phyloP scores from a whole-genome alignment of 2,329 filamentous ascomycete species.

The Aspergillus transmontanensis region DNA sequence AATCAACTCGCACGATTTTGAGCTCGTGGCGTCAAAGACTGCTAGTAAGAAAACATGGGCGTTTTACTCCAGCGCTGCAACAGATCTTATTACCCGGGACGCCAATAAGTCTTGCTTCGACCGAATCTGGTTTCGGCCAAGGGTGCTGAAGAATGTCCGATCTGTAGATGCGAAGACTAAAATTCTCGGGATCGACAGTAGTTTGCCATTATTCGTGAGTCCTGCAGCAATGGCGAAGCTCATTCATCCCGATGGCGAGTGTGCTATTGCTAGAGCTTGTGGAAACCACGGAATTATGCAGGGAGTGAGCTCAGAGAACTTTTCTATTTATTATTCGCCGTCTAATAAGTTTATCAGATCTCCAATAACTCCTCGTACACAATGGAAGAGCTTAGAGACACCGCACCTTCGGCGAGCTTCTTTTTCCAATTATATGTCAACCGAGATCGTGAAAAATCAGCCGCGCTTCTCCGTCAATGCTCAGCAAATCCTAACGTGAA shows the following conservation, averaged over 20 bases:
- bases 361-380: slow-evolving; percentile 65
- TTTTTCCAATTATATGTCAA: slow-evolving; percentile 62
- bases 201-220: slow-evolving; percentile 63
- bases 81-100: slow-evolving; percentile 60
- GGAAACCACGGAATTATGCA: slow-evolving; percentile 57
- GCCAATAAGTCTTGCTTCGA: slow-evolving; percentile 59
- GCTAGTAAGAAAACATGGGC: slow-evolving; percentile 68
- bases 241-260: slow-evolving; percentile 67
- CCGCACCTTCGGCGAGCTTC: slow-evolving; percentile 46
- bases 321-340: neutral
- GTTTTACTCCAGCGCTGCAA: slow-evolving; percentile 68
- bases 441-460: slow-evolving; percentile 52
- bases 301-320: slow-evolving; percentile 40
- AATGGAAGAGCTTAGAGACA: slow-evolving; percentile 55
- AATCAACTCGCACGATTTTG: slow-evolving; percentile 65
- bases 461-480: slow-evolving; percentile 47
- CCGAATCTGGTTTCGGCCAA: slow-evolving; percentile 61
- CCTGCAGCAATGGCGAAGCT: slow-evolving; percentile 67
- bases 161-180: slow-evolving; percentile 53
- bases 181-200: slow-evolving; percentile 57
- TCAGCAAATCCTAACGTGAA: slow-evolving; percentile 45
- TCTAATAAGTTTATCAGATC: slow-evolving; percentile 39
- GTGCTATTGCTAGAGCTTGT: slow-evolving; percentile 58
- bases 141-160: slow-evolving; percentile 60
- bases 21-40: slow-evolving; percentile 56